Evolutionary conservation across 163 green algal genomes (phyloP).

Genomic region (Picocystis sp.): DNA sequence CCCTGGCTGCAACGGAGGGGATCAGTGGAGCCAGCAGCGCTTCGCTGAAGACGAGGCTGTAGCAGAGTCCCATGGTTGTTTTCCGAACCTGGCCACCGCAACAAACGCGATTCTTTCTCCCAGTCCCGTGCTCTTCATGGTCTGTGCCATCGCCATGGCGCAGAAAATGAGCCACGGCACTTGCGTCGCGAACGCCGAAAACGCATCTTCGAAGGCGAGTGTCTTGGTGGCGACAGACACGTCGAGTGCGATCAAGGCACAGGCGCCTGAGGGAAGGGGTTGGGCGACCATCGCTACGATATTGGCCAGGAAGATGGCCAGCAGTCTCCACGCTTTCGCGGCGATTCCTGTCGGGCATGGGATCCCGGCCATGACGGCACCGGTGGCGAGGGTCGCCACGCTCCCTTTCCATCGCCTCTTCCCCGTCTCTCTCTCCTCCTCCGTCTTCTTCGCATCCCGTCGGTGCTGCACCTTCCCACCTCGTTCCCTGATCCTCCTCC

Average conservation of each 20-base stretch:
- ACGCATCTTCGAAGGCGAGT: conserved; percentile 9
- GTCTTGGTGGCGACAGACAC: conserved; percentile 6
- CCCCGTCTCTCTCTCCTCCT: too few relatives aligned
- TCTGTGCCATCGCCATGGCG: conserved; percentile 2
- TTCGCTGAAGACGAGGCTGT: conserved; percentile 11
- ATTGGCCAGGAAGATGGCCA: too few relatives aligned
- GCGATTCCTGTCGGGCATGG: too few relatives aligned
- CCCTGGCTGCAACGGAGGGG: conserved; percentile 5
- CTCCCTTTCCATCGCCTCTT: too few relatives aligned
- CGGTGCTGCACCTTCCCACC: too few relatives aligned
- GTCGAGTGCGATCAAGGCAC: not conserved
- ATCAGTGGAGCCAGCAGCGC: conserved; percentile 7
- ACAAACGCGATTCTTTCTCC: conserved; percentile 5
- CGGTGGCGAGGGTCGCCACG: too few relatives aligned
- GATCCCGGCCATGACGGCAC: too few relatives aligned
- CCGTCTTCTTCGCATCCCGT: too few relatives aligned
- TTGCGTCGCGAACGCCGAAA: conserved; percentile 9
- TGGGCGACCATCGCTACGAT: too few relatives aligned
- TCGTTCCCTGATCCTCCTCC: too few relatives aligned
- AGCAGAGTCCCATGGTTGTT: conserved; percentile 9
- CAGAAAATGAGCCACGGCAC: conserved; percentile 8
- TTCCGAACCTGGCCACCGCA: conserved; percentile 2
- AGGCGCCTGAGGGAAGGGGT: too few relatives aligned
- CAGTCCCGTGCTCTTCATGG: conserved; percentile 10
- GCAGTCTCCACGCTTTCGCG: too few relatives aligned